Percentiles rank a stretch among this genome's conserved stretches.
Evolutionary conservation across 2,329 filamentous ascomycete species (phyloP).

Genomic region (Talaromyces sp.): DNA sequence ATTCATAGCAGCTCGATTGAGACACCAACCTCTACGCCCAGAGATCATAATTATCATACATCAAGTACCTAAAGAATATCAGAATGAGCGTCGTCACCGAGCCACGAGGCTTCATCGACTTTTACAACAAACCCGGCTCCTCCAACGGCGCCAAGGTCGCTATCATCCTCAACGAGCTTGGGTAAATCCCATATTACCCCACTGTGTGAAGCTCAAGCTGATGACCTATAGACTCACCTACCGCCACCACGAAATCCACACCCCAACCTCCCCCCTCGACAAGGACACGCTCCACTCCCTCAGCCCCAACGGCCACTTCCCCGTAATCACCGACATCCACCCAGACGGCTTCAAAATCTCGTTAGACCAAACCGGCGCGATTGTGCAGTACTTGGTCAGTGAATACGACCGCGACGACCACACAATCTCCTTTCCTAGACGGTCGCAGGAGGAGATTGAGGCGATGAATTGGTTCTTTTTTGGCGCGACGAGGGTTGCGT

Average conservation of each 20-base stretch:
- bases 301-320: not conserved
- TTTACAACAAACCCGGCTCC: slow-evolving; percentile 1
- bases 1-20: not conserved
- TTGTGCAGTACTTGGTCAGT: not conserved
- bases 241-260: not conserved
- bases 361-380: not conserved
- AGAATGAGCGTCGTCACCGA: slow-evolving; percentile 1
- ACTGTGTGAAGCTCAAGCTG: too few relatives aligned
- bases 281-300: not conserved
- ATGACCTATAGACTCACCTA: not conserved
- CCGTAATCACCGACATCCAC: not conserved
- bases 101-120: slow-evolving; percentile 5
- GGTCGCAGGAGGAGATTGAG: not conserved
- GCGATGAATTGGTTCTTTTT: slow-evolving; percentile 8
- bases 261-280: not conserved
- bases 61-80: not conserved
- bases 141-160: not conserved
- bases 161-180: slow-evolving; percentile 6
- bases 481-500: not conserved
- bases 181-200: not conserved
- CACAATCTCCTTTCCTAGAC: not conserved
- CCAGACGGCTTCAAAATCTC: not conserved
- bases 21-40: not conserved
- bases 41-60: not conserved
- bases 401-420: slow-evolving; percentile 1